Evolutionary conservation across 495 filamentous ascomycete genomes (phyloP).

Genomic region (Talaromyces stipitatus): DNA sequence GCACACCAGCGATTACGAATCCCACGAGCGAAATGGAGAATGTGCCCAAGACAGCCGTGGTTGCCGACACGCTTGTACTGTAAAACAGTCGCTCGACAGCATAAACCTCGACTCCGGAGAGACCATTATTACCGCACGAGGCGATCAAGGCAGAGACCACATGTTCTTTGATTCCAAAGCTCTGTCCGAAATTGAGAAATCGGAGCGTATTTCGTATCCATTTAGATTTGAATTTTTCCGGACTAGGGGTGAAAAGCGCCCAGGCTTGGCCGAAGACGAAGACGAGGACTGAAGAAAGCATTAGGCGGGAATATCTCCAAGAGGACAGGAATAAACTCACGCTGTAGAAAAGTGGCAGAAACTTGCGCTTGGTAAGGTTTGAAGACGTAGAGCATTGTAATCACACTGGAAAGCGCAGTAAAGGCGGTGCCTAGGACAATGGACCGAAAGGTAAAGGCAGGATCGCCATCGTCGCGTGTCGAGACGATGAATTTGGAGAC

Average conservation of each 20-base stretch:
- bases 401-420: constrained; percentile 24
- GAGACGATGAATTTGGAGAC: constrained; percentile 21
- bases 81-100: constrained; percentile 40
- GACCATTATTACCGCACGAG: constrained; percentile 28
- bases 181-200: constrained; percentile 27
- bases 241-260: constrained; percentile 14
- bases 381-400: constrained; percentile 25
- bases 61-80: constrained; percentile 22
- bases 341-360: constrained; percentile 19
- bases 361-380: constrained; percentile 18
- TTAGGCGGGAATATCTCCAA: not conserved
- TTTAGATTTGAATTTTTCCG: constrained; percentile 12
- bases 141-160: constrained; percentile 34
- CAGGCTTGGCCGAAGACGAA: constrained; percentile 18
- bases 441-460: constrained; percentile 19
- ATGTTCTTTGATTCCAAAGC: constrained; percentile 39
- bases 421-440: constrained; percentile 20
- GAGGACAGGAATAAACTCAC: constrained; percentile 6
- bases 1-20: constrained; percentile 22
- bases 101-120: constrained; percentile 24
- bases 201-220: constrained; percentile 16
- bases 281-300: constrained; percentile 15
- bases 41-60: constrained; percentile 30
- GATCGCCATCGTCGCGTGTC: constrained; percentile 18
- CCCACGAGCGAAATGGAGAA: constrained; percentile 40